These are phyloP conservation scores for Cymbopogon flexuosus DNA, from an alignment of 202 grass and related monocot species.

Conservation along the genomic window DNA sequence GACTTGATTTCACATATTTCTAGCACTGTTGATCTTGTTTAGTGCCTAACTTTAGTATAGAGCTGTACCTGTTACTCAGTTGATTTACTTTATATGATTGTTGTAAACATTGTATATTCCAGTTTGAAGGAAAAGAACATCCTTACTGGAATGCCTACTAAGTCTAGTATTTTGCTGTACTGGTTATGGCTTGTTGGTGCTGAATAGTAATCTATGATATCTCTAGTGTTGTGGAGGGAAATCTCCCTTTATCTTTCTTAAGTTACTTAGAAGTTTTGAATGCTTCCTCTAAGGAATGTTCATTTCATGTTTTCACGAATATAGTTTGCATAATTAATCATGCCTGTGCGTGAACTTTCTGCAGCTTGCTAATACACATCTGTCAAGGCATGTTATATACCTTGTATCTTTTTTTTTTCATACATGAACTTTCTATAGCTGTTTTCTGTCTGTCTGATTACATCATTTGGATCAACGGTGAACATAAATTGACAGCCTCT, in stretches of 20 bases:
- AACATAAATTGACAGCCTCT: neutral
- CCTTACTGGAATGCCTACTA: neutral
- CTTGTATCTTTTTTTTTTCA: neutral
- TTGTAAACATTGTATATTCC: neutral
- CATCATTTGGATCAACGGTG: neutral
- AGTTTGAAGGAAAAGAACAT: neutral
- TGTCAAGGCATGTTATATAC: constrained; percentile 2
- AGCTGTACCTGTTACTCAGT: neutral
- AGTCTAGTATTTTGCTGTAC: neutral
- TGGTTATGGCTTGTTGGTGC: neutral
- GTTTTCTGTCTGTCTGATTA: constrained; percentile 12
- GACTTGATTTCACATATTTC: neutral
- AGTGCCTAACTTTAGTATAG: neutral
- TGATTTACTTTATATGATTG: neutral
- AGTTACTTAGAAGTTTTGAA: neutral
- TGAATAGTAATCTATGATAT: constrained; percentile 5
- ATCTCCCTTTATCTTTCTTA: neutral
- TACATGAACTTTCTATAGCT: neutral
- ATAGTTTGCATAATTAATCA: constrained; percentile 5
- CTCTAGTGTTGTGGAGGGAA: neutral
- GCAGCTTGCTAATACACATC: constrained; percentile 2
- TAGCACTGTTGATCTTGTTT: neutral
- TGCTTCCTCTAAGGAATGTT: neutral
- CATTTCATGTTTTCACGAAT: neutral
- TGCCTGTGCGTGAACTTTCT: neutral